Evolutionary conservation across 2,329 filamentous ascomycete species (phyloP), one percentile per base, ranked within the genome.

Genomic region (Microcyclosporella mali): DNA sequence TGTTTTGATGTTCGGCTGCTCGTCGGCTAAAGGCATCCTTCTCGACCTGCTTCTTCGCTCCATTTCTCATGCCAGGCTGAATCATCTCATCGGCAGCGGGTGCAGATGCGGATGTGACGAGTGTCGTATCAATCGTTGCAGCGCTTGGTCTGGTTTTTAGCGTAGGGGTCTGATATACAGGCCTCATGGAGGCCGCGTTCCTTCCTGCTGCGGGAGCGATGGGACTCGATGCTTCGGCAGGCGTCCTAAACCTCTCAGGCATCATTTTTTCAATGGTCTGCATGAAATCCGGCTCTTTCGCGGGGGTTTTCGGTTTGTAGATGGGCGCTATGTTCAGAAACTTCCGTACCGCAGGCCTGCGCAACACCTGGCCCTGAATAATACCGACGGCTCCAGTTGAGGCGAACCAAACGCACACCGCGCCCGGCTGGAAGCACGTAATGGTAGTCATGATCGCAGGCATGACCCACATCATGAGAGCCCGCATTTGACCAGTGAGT

Each of bases 321-420:
- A 66, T 39, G n/a, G 65, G 66, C 7, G 62, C 56, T 31, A 74
- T 58, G 25, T 62, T 52, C 28, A 72, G 56, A 32, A 56, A 41
- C 6, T 57, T 53, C 17, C 71, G 58, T 40, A 73, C 57, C 2
- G 46, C 41, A 18, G 59, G 52, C 21, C 52, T 59, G 33, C 64
- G 65, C 19, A 74, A 59, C 2, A 68, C 15, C n/a, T 55, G 54
- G 8, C 57, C 63, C 27, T 71, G 69, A 1, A 57, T 11, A 33
- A 66, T 59, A 25, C 67, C 66, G n/a, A 70, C 46, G 7, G 64
- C 31, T 45, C 66, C 60, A 2, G 71, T 66, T 11, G 66, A 51
- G 40, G 75, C 62, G 66, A 87, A 84, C 66, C 78, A 83, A 21
- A 85, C 57, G 57, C 84, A 80, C 2, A 85, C 61, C 15, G 69